These are phyloP conservation scores for Acrodontium crateriforme DNA, from an alignment of 2,329 filamentous ascomycete genomes.

Conservation along the genomic window DNA sequence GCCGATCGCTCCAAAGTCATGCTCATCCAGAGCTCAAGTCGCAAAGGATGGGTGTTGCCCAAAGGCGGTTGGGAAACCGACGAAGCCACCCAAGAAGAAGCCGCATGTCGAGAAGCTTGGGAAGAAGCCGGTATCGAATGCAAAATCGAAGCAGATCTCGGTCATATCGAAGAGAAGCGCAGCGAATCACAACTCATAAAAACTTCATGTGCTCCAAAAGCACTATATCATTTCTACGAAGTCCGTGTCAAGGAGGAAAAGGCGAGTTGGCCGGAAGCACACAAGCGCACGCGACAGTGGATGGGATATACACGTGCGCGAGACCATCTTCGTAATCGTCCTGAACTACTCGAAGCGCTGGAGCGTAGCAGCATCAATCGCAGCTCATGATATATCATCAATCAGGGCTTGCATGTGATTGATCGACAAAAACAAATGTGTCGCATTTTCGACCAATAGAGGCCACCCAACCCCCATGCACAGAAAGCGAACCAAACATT, in stretches of 20 bases:
- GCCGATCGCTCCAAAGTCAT: slow-evolving; percentile 76
- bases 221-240: slow-evolving; percentile 71
- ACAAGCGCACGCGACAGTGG: slow-evolving; percentile 85
- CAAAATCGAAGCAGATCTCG: slow-evolving; percentile 71
- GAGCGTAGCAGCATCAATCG: slow-evolving; percentile 46
- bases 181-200: slow-evolving; percentile 21
- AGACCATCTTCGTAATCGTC: slow-evolving; percentile 59
- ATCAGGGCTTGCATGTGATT: slow-evolving; percentile 1
- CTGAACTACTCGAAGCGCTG: slow-evolving; percentile 79
- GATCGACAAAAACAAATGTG: not conserved
- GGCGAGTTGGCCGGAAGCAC: slow-evolving; percentile 79
- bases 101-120: slow-evolving; percentile 82
- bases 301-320: slow-evolving; percentile 74
- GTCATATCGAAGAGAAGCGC: slow-evolving; percentile 71
- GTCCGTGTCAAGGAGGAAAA: slow-evolving; percentile 78
- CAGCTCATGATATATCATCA: too few species aligned
- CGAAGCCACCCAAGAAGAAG: slow-evolving; percentile 74
- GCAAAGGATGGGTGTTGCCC: slow-evolving; percentile 89
- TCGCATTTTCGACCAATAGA: too few species aligned
- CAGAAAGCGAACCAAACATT: too few species aligned
- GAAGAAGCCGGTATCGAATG: slow-evolving; percentile 91
- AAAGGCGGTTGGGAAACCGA: slow-evolving; percentile 98
- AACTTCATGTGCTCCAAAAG: slow-evolving; percentile 49
- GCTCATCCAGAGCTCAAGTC: slow-evolving; percentile 81
- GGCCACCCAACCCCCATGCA: too few species aligned